Evolutionary conservation across 1,284 basidiomycete genomes (phyloP).

Genomic region (Farysia itapuensis): DNA sequence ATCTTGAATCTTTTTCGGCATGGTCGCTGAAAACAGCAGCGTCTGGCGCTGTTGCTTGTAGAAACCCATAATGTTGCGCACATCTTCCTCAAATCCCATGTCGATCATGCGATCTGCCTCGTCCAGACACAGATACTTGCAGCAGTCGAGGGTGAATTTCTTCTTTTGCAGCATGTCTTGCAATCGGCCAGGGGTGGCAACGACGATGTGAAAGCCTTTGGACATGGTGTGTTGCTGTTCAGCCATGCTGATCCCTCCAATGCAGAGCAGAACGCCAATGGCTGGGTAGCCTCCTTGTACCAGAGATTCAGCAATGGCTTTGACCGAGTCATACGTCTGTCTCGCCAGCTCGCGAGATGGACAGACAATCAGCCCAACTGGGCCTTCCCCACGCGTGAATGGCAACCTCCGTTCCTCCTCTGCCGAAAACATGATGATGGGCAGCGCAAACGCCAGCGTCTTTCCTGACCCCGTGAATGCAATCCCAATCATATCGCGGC

Average conservation of each 20-base stretch:
- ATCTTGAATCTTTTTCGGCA: slow-evolving; percentile 98
- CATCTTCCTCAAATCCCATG: slow-evolving; percentile 97
- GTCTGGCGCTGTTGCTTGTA: slow-evolving; percentile 97
- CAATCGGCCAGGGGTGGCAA: slow-evolving; percentile 69
- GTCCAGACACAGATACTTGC: slow-evolving; percentile 88
- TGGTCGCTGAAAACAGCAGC: slow-evolving; percentile 94
- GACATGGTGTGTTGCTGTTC: slow-evolving; percentile 87
- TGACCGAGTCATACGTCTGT: slow-evolving; percentile 92
- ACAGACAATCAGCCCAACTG: slow-evolving; percentile 90
- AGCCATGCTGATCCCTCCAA: slow-evolving; percentile 96
- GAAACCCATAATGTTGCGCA: slow-evolving; percentile 96
- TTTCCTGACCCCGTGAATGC: slow-evolving; percentile 63
- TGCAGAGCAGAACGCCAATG: slow-evolving; percentile 75
- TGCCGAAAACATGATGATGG: slow-evolving; percentile 68
- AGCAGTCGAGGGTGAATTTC: slow-evolving; percentile 80
- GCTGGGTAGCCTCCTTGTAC: slow-evolving; percentile 82
- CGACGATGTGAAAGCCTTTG: slow-evolving; percentile 91
- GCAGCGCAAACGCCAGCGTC: slow-evolving; percentile 62
- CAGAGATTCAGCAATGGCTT: slow-evolving; percentile 80
- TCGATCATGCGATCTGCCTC: slow-evolving; percentile 99
- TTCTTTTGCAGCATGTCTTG: slow-evolving; percentile 77
- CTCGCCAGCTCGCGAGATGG: slow-evolving; percentile 57
- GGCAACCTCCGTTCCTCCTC: slow-evolving; percentile 87
- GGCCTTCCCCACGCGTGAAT: slow-evolving; percentile 88
- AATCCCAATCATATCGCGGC: slow-evolving; percentile 63